A percentile compares a stretch with the other conserved stretches of the same genome.
Evolutionary conservation across 331 rosid genomes (phyloP).

Genomic region (Arachis monticola): DNA sequence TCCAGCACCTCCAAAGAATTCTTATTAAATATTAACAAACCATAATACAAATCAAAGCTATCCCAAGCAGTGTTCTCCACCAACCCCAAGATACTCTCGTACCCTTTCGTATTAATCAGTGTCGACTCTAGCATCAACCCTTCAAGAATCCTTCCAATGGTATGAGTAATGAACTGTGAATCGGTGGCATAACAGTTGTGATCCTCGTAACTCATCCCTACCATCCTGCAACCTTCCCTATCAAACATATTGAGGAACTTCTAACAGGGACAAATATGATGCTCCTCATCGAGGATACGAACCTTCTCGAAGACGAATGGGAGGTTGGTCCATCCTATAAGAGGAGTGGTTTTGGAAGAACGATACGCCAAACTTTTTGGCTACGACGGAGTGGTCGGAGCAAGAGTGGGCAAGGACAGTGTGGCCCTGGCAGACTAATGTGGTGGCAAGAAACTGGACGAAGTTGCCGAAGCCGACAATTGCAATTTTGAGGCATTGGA

Average conservation of each 20-base stretch:
- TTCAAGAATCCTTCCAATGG: slow-evolving; percentile 77
- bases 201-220: slow-evolving; percentile 69
- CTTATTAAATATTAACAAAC: slow-evolving; percentile 71
- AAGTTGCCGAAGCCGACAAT: slow-evolving; percentile 76
- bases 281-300: slow-evolving; percentile 56
- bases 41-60: slow-evolving; percentile 83
- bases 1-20: slow-evolving; percentile 71
- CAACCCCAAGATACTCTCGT: slow-evolving; percentile 66
- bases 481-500: slow-evolving; percentile 68
- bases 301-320: slow-evolving; percentile 65
- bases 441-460: slow-evolving; percentile 80
- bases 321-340: slow-evolving; percentile 57
- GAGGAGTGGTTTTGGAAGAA: slow-evolving; percentile 51
- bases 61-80: slow-evolving; percentile 69
- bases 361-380: slow-evolving; percentile 52
- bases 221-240: slow-evolving; percentile 77
- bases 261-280: slow-evolving; percentile 51
- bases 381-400: slow-evolving; percentile 55
- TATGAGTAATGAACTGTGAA: slow-evolving; percentile 78
- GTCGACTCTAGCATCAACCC: slow-evolving; percentile 64
- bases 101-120: slow-evolving; percentile 80
- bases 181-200: slow-evolving; percentile 69
- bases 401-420: slow-evolving; percentile 73
- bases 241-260: slow-evolving; percentile 60
- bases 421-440: slow-evolving; percentile 74